These are phyloP conservation scores for Fusarium hainanense DNA, from an alignment of 2,329 filamentous ascomycete species.

Conservation along the genomic window DNA sequence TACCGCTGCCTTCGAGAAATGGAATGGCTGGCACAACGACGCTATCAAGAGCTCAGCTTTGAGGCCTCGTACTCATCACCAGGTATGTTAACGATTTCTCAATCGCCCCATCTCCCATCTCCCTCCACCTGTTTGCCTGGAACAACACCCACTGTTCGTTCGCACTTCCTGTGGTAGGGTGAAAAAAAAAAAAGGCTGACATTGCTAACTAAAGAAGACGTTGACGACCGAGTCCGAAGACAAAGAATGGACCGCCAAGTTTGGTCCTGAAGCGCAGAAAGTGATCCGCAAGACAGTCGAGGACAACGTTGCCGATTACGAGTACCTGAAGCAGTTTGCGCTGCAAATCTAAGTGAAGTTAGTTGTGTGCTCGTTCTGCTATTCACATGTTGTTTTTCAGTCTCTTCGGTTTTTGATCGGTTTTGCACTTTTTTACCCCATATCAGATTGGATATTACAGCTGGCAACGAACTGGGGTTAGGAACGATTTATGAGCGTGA, in stretches of 20 bases:
- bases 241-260: constrained; percentile 78
- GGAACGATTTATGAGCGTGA: constrained; percentile 34
- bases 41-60: constrained; percentile 85
- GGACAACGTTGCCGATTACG: constrained; percentile 78
- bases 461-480: constrained; percentile 13
- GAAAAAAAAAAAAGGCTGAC: constrained; percentile 29
- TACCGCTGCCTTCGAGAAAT: constrained; percentile 87
- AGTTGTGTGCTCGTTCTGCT: constrained; percentile 8
- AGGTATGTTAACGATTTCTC: constrained; percentile 58
- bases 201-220: constrained; percentile 61
- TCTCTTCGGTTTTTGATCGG: constrained; percentile 13
- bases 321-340: constrained; percentile 80
- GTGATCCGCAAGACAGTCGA: constrained; percentile 77
- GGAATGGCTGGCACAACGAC: constrained; percentile 97
- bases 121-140: constrained; percentile 39
- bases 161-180: constrained; percentile 40
- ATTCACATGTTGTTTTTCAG: constrained; percentile 7
- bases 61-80: constrained; percentile 73
- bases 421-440: constrained; percentile 5
- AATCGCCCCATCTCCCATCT: constrained; percentile 10
- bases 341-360: constrained; percentile 30
- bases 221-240: constrained; percentile 75
- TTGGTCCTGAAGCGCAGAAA: constrained; percentile 75
- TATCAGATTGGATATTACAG: constrained; percentile 29
- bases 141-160: constrained; percentile 37